Evolutionary conservation across 2,329 filamentous ascomycete genomes (phyloP).

Genomic region (Xylariaceae sp.): DNA sequence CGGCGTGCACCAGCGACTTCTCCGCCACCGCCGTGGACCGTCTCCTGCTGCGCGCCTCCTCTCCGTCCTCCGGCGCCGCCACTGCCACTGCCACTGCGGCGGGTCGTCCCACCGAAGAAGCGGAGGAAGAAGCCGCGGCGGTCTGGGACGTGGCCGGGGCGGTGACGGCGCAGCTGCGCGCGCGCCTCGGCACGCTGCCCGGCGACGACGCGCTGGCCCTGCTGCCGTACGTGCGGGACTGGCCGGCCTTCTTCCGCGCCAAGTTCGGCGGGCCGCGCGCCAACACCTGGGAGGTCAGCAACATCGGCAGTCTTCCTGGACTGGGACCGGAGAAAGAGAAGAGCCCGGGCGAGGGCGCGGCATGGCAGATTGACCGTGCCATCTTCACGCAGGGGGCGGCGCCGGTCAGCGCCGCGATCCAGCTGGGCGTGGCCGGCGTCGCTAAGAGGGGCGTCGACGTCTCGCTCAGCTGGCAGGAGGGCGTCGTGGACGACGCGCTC

Average conservation of each 20-base stretch:
- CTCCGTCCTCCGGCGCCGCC: no score
- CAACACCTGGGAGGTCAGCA: conserved; percentile 44
- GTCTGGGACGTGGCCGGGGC: conserved; percentile 37
- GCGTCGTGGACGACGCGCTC: conserved; percentile 30
- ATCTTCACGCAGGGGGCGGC: conserved; percentile 44
- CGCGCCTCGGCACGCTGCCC: conserved; percentile 27
- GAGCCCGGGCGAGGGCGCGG: no score
- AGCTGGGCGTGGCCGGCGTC: conserved; percentile 40
- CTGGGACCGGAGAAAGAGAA: no score
- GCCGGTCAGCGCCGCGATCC: conserved; percentile 34
- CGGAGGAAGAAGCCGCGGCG: no score
- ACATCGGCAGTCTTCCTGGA: conserved; percentile 33
- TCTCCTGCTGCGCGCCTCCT: background rate
- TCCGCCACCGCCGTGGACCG: no score
- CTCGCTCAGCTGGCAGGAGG: conserved; percentile 42
- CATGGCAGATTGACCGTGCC: no score
- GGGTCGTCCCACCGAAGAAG: no score
- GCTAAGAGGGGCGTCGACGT: conserved; percentile 31
- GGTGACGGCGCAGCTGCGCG: conserved; percentile 28
- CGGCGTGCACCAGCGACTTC: conserved; percentile 26
- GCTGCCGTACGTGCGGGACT: conserved; percentile 36
- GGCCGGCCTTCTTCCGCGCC: conserved; percentile 30
- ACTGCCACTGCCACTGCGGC: no score
- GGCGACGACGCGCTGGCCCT: conserved; percentile 36
- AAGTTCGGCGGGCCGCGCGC: conserved; percentile 36